Conservation (phyloP, 768 basidiomycete genomes). For the Lactarius vividus region DNA sequence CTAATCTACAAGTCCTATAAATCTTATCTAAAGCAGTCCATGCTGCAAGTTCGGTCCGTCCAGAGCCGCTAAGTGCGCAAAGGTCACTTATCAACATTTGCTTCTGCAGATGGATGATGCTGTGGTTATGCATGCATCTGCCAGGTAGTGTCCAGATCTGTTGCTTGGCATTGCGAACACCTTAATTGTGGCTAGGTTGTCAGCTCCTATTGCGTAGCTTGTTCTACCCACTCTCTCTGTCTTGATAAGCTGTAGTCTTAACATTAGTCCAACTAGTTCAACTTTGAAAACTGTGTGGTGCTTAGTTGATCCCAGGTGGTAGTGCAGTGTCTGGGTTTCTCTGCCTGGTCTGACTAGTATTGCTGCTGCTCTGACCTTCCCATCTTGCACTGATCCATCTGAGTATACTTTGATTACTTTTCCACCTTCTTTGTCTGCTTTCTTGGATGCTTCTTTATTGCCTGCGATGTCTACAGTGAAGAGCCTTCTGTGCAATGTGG, state of each 20-base stretch:
- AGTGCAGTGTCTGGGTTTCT: neutral
- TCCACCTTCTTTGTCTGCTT: neutral
- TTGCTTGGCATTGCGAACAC: neutral
- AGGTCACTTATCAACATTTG: too few relatives aligned
- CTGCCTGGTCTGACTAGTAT: neutral
- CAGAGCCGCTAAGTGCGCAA: too few relatives aligned
- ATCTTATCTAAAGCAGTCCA: too few relatives aligned
- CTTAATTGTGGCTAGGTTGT: neutral
- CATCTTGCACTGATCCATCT: constrained; percentile 26
- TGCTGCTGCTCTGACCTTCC: neutral
- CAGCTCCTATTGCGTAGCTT: neutral
- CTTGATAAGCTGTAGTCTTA: neutral
- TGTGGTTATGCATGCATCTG: too few relatives aligned
- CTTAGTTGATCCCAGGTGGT: neutral
- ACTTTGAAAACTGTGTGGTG: neutral
- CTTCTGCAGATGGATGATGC: too few relatives aligned
- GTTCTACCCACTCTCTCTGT: neutral
- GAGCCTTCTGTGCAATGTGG: too few relatives aligned
- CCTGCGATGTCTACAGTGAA: too few relatives aligned
- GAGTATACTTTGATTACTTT: constrained; percentile 23
- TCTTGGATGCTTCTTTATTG: neutral
- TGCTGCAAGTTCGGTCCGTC: too few relatives aligned
- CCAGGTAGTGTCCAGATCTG: too few relatives aligned
- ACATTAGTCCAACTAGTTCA: neutral
- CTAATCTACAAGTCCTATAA: too few relatives aligned